Evolutionary conservation across 2,329 filamentous ascomycete genomes (phyloP), one percentile per base, ranked within the genome.

Genomic region (Penicillium sp.): DNA sequence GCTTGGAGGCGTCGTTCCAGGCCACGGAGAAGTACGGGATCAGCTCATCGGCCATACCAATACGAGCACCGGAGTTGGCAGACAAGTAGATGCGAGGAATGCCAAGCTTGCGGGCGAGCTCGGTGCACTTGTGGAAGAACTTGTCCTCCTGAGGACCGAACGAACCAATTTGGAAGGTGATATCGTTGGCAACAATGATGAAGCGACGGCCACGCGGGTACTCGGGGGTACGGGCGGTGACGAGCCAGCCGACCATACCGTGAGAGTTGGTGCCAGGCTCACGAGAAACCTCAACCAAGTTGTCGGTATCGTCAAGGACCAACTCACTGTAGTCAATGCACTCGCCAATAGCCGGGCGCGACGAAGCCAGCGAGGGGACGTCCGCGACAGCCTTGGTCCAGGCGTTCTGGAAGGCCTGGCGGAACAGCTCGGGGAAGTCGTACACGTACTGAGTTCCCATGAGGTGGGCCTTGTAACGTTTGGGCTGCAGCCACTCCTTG

Each of bases 361-460:
- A 90, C 38, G 90, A 84, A 44, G 84, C 84, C 54, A 96, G 77
- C 18, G 81, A 79, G 10, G 90, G 81, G 65, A 92, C 86, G 70
- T 86, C 86, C 71, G 86, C 84, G 58, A 89, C 81, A 50, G 86
- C 85, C 72, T 87, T 86, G 68, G 79, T 77, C 94, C 94, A 99
- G 75, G 84, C 89, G 81, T 96, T 96, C 79, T 96, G 91, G 69
- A 96, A 90, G 40, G 94, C 91, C 76, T 97, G 94, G 69, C 94
- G 86, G 88, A 99, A 99, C 44, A 99, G 86, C 81, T 99, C 94
- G 27, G 94, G 94, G 87, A 99, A 99, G 75, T 99, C 94, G 73
- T 99, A 99, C 48, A 97, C 94, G 71, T 96, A 99, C 76, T 99
- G 94, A 25, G 94, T 99, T 59, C 94, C 94, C 92, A 99, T 96